Percentiles rank a stretch among this genome's conserved stretches.
phyloP scores from a whole-genome alignment of 352 stramenopile species.

The Phytophthora chlamydospora region DNA sequence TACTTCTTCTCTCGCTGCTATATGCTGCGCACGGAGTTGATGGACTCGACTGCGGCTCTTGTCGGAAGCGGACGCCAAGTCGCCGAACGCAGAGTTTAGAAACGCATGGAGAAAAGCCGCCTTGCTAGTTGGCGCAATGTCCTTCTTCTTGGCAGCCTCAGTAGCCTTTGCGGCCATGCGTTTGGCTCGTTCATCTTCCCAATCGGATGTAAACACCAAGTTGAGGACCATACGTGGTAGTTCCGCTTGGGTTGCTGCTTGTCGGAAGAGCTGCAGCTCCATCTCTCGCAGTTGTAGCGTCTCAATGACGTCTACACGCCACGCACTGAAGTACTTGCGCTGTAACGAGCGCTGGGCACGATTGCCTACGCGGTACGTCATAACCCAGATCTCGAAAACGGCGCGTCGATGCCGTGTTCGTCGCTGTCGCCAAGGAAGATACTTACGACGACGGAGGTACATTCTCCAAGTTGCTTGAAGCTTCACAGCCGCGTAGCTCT shows the following conservation, averaged over 20 bases:
- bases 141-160: constrained; percentile 20
- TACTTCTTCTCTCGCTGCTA: constrained; percentile 51
- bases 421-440: constrained; percentile 50
- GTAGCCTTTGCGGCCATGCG: constrained; percentile 17
- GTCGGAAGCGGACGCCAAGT: constrained; percentile 39
- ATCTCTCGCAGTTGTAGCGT: constrained; percentile 56
- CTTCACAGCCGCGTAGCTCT: constrained; percentile 32
- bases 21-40: constrained; percentile 46
- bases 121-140: constrained; percentile 11
- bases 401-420: constrained; percentile 34
- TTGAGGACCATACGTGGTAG: constrained; percentile 72
- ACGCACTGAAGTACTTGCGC: constrained; percentile 53
- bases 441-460: constrained; percentile 41
- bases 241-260: constrained; percentile 51
- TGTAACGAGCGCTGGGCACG: constrained; percentile 37
- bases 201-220: constrained; percentile 68
- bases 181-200: constrained; percentile 40
- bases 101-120: constrained; percentile 43
- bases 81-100: constrained; percentile 61
- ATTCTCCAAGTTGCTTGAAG: constrained; percentile 73
- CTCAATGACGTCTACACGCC: constrained; percentile 51
- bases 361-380: constrained; percentile 46
- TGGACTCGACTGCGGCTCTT: constrained; percentile 33
- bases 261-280: constrained; percentile 66
- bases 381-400: constrained; percentile 58